Base-by-base conservation (phyloP, 2,329 filamentous ascomycete genomes). In the Celoporthe dispersa region DNA sequence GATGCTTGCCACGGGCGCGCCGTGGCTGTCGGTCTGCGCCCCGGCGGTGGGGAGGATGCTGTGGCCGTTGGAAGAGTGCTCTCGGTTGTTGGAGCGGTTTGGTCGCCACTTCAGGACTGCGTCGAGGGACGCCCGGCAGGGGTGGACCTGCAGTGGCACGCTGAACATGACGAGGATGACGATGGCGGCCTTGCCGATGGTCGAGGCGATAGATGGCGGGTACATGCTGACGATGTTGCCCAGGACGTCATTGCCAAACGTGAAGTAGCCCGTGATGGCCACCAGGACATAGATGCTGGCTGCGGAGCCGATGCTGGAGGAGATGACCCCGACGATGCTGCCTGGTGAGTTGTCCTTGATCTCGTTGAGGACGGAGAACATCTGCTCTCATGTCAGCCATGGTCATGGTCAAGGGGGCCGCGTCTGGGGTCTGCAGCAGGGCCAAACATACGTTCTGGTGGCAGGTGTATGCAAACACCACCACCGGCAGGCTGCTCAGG, bases 381-480 rank as follows among this genome's bases (percentile, higher is more conserved):
- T 99, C 93, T 96, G 75, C 1, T 19, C 2, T 22, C 11, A 31
- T 68, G 74, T 82, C 71, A 83, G 80, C 68, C 16, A 41, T n/a
- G n/a, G n/a, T n/a, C n/a, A 8, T 14, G 33, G 28, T 14, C 76
- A 66, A 2, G 16, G 16, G 19, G 19, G 7, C 35, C 44, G 6
- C 2, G 35, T 65, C 59, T 19, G 63, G 22, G 28, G 33, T 0
- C 19, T n/a, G 14, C 19, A 51, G 44, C 12, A 6, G 41, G 14
- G 55, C 22, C 6, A 28, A 9, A 78, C 88, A 74, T 82, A 96
- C 93, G 79, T 99, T 99, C 78, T 99, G 96, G 80, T 99, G 96
- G 79, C 96, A 99, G 1, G 96, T 99, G 79, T 98, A 99, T n/a
- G 95, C 96, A 84, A 99, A 99, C 2, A 99, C 93, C 69, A 98